Evolutionary conservation across 768 basidiomycete species (phyloP).

Genomic region (Phylloporus scabripes): DNA sequence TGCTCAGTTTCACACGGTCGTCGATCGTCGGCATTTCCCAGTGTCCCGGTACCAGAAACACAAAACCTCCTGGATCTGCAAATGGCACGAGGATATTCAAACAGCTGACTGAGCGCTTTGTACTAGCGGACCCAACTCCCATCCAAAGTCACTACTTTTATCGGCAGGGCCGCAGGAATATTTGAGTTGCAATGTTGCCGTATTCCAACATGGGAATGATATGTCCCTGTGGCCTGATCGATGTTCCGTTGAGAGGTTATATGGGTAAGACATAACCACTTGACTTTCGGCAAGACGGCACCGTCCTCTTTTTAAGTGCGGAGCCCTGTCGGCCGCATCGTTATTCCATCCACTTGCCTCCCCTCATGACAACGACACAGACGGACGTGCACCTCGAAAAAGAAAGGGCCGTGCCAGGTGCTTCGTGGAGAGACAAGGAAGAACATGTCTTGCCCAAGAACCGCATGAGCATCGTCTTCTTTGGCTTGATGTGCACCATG

Average conservation of each 20-base stretch:
- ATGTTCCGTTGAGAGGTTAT: background rate
- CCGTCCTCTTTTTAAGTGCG: background rate
- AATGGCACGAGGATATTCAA: too few species aligned
- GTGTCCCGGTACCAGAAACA: background rate
- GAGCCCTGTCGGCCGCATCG: background rate
- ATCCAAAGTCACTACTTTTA: too few species aligned
- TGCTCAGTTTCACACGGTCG: background rate
- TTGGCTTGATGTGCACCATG: conserved; percentile 28
- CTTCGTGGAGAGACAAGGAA: conserved; percentile 52
- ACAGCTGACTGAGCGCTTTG: too few species aligned
- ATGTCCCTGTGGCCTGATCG: too few species aligned
- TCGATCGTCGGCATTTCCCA: background rate
- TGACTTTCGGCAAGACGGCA: background rate
- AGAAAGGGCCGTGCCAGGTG: conserved; percentile 36
- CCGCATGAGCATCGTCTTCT: conserved; percentile 20
- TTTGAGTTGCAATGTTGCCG: background rate
- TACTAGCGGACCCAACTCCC: too few species aligned
- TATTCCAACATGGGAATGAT: background rate
- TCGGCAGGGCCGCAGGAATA: too few species aligned
- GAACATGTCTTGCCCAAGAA: conserved; percentile 46
- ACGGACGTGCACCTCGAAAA: conserved; percentile 14
- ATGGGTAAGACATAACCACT: background rate
- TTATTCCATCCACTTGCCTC: background rate
- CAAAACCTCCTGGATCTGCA: too few species aligned
- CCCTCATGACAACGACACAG: conserved; percentile 8